Base-by-base conservation (phyloP, 2,329 filamentous ascomycete genomes). In the Fusarium domesticum region DNA sequence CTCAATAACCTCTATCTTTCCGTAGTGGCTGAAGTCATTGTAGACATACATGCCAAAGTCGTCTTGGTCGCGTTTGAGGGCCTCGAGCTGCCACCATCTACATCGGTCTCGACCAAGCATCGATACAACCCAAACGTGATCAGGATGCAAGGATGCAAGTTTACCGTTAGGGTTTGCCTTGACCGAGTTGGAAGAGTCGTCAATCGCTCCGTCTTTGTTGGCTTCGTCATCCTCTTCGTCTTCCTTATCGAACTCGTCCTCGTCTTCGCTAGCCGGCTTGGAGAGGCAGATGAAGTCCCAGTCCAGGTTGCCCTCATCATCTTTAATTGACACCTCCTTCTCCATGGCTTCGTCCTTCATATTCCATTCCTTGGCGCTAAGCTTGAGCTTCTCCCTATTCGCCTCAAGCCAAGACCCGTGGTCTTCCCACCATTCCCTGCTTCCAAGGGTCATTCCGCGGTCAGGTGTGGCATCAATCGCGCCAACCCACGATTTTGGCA, bases 1-100 rank as follows among this genome's bases (percentile, higher is more conserved):
- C 53, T 75, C 62, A 5, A 73, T 18, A 0, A 71, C 50, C 57
- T 76, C 71, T 1, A 75, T 33, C 6, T 59, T 39, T 2, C 72
- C 72, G 35, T 71, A 73, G 4, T 45, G 58, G 5, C 39, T 53
- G 36, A 68, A 68, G 47, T 74, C 68, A 39, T 74, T 75, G 54
- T 64, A 73, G 2, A 66, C 66, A 51, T 72, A 60, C 66, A 75
- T 69, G 6, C 15, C 15, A 33, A 75, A 74, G 30, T 47, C 47
- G 37, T 75, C 70, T 2, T 66, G 70, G 37, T 58, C 50, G 14
- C 46, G 47, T 32, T 60, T 59, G 28, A 41, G 17, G 14, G 43
- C 35, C 19, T 60, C 58, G 7, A 45, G 42, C 2, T 30, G 4
- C 56, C 58, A 61, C 55, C 55, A 61, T 7, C 6, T 30, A 0